These are phyloP conservation scores for Thalassiosira profunda DNA, from an alignment of 108 stramenopile genomes.

Conservation along the genomic window DNA sequence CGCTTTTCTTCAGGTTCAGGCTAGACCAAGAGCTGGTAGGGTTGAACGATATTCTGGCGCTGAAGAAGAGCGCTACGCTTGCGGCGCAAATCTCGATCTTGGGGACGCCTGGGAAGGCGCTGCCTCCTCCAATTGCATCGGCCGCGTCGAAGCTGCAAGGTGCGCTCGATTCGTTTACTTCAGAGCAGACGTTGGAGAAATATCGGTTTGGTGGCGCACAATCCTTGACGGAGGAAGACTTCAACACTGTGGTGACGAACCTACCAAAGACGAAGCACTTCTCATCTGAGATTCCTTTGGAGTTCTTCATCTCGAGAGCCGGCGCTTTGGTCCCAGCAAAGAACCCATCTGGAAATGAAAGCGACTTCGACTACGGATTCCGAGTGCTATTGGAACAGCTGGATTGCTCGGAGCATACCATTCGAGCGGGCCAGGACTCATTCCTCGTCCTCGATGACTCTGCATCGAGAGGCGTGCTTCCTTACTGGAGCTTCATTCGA, in stretches of 20 bases:
- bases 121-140: conserved; percentile 34
- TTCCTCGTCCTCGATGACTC: conserved; percentile 28
- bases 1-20: conserved; percentile 68
- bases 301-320: conserved; percentile 60
- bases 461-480: conserved; percentile 15
- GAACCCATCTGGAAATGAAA: conserved; percentile 58
- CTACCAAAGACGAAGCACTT: conserved; percentile 58
- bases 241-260: conserved; percentile 55
- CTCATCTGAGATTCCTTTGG: conserved; percentile 53
- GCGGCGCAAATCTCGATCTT: conserved; percentile 55
- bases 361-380: conserved; percentile 64
- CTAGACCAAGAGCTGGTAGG: conserved; percentile 45
- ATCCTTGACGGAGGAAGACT: conserved; percentile 43
- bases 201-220: conserved; percentile 38
- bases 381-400: conserved; percentile 27
- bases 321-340: conserved; percentile 64
- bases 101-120: not conserved
- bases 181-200: conserved; percentile 74
- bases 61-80: conserved; percentile 53
- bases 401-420: conserved; percentile 9
- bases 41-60: conserved; percentile 31
- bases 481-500: conserved; percentile 73
- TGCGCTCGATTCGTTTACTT: conserved; percentile 60
- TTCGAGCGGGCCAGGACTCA: conserved; percentile 17
- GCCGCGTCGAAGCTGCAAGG: conserved; percentile 45